A percentile compares a stretch with the other conserved stretches of the same genome.
These are phyloP conservation scores for Phalaenopsis aphrodite DNA, from an alignment of 106 monocot genomes.

Conservation along the genomic window DNA sequence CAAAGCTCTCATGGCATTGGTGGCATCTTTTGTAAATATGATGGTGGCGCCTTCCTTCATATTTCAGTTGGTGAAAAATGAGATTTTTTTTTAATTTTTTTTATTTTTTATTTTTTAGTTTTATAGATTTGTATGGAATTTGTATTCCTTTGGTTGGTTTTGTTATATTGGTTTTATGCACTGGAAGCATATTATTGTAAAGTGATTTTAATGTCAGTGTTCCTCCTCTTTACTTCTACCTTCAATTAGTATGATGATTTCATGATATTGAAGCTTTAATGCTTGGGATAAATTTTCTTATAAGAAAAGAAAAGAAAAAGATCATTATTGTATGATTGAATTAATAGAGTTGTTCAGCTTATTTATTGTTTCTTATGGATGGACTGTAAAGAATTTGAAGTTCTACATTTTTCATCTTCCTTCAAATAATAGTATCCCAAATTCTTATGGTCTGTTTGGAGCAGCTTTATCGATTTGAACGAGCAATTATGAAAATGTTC, in stretches of 20 bases:
- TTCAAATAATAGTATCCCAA: too few species aligned
- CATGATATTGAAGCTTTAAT: neutral
- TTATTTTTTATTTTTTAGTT: neutral
- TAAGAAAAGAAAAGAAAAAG: too few species aligned
- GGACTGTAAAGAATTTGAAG: too few species aligned
- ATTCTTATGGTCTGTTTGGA: too few species aligned
- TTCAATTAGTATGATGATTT: neutral
- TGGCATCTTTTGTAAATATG: neutral
- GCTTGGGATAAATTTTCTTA: neutral
- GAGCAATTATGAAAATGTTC: too few species aligned
- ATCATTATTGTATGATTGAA: too few species aligned
- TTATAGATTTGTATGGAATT: neutral
- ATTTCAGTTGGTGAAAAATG: neutral
- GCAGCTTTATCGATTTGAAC: too few species aligned
- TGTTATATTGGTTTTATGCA: too few species aligned
- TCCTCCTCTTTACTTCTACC: neutral
- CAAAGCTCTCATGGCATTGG: neutral
- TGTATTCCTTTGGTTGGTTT: constrained; percentile 3
- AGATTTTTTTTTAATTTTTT: neutral
- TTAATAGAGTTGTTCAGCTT: too few species aligned
- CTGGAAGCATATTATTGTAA: constrained; percentile 4
- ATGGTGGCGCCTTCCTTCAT: neutral
- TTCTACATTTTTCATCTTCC: too few species aligned
- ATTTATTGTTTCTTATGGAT: too few species aligned
- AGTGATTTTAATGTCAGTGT: constrained; percentile 3